Base-by-base conservation (phyloP, 1,284 basidiomycete species). In the Inonotus hispidus region DNA sequence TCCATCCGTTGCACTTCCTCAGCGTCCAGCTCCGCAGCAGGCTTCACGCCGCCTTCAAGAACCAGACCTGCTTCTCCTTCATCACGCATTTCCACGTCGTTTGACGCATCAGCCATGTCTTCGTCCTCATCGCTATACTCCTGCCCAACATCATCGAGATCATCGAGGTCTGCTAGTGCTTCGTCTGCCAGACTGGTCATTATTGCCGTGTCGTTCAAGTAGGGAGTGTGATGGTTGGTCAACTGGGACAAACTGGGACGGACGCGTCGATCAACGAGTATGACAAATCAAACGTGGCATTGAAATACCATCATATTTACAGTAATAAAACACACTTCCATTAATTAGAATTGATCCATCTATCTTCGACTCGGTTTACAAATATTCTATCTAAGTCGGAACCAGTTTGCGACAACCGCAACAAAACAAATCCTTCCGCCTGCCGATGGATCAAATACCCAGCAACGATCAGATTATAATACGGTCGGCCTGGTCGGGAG, bases 1-100 rank as follows among this genome's bases (percentile, higher is more conserved):
- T 98, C 92, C 87, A 97, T 95, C 67, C 85, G 82, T 70, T 95
- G 88, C 32, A 98, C 95, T 60, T 95, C 93, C 65, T 95, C 94
- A 41, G 82, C 86, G 71, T 97, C 93, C 47, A 98, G 78, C 74
- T 98, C 95, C 27, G 97, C 95, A 7, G 95, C 92, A 7, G 96
- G 96, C 66, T 85, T 85, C 2, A 96, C 80, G 3, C 96, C 96
- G 4, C 95, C 95, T 66, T 93, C 88, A 0, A 95, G 83, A 0
- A 98, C 86, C n/a, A 90, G 79, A 4, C 83, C 82, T 0, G 79
- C 70, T 23, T 66, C 65, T 19, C 75, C 74, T 0, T 71, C 77
- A 2, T 73, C 76, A 68, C 87, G 87, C 69, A 87, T 84, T 67
- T 90, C 90, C 63, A 82, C 68, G 37, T 73, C 75, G 35, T 72